Conservation (phyloP, 768 basidiomycete species). For the Leccinum broughii region DNA sequence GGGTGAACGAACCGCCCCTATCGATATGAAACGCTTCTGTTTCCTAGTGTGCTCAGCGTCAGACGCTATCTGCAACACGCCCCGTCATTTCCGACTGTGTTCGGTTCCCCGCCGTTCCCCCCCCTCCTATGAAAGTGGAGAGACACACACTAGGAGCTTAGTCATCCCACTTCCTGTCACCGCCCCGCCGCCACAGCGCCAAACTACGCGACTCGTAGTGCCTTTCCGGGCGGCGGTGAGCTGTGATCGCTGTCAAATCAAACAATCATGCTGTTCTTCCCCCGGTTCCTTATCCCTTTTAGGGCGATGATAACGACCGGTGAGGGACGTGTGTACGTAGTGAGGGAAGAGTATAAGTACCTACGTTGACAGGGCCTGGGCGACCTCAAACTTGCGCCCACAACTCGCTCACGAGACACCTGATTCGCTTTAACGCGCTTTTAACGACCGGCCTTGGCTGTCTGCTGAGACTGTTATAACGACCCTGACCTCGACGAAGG, state of each 20-base stretch:
- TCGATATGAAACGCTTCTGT: slow-evolving; percentile 6
- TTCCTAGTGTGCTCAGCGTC: slow-evolving; percentile 7
- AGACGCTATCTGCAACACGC: background rate
- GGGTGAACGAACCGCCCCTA: slow-evolving; percentile 17
- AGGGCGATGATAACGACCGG: background rate
- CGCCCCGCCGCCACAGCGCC: background rate
- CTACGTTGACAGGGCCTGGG: background rate
- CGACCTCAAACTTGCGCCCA: background rate
- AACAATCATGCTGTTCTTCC: background rate
- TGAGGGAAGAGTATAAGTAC: background rate
- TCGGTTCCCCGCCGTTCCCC: background rate
- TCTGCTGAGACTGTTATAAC: background rate
- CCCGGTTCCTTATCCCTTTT: background rate
- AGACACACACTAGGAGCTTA: background rate
- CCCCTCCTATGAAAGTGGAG: too few species aligned
- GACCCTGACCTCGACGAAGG: background rate
- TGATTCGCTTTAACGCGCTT: background rate
- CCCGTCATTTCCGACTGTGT: background rate
- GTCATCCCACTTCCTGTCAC: background rate
- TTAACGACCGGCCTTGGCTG: background rate
- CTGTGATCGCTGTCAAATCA: background rate
- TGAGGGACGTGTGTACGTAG: background rate
- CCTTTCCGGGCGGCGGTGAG: background rate
- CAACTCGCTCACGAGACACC: background rate
- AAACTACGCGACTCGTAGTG: background rate